Conservation (phyloP, 345 rosid genomes). For the Capsella bursapastoris region DNA sequence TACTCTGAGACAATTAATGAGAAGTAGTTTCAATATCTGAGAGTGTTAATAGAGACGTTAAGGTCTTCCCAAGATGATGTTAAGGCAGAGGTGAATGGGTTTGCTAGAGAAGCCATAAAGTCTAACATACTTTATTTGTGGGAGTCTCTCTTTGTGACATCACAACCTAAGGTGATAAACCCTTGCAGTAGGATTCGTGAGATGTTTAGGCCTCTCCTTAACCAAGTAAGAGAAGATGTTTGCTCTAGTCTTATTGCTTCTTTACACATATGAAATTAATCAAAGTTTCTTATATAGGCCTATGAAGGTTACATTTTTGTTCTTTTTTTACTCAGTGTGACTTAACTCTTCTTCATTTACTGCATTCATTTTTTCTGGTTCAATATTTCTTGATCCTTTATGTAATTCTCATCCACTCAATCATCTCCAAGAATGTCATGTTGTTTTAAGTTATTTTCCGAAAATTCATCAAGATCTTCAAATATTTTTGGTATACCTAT, state of each 20-base stretch:
- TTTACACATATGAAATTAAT: constrained; percentile 5
- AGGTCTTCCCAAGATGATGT: neutral
- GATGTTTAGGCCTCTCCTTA: neutral
- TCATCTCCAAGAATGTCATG: no score
- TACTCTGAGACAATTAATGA: no score
- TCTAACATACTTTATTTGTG: neutral
- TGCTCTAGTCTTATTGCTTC: neutral
- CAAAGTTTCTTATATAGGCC: neutral
- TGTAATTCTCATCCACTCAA: no score
- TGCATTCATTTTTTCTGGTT: no score
- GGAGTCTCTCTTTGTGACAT: neutral
- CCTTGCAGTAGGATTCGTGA: neutral
- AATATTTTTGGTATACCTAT: no score
- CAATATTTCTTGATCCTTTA: no score
- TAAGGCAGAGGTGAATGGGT: neutral
- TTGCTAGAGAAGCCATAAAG: constrained; percentile 5
- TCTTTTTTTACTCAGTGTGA: no score
- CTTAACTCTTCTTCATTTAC: no score
- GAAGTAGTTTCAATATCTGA: no score
- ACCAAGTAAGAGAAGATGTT: neutral
- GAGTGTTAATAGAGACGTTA: neutral
- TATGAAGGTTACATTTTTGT: no score
- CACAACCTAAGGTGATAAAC: neutral
- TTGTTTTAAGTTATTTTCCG: no score
- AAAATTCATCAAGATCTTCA: no score